Evolutionary conservation across 1,284 basidiomycete genomes (phyloP), one percentile per base, ranked within the genome.

Genomic region (Malassezia nana): DNA sequence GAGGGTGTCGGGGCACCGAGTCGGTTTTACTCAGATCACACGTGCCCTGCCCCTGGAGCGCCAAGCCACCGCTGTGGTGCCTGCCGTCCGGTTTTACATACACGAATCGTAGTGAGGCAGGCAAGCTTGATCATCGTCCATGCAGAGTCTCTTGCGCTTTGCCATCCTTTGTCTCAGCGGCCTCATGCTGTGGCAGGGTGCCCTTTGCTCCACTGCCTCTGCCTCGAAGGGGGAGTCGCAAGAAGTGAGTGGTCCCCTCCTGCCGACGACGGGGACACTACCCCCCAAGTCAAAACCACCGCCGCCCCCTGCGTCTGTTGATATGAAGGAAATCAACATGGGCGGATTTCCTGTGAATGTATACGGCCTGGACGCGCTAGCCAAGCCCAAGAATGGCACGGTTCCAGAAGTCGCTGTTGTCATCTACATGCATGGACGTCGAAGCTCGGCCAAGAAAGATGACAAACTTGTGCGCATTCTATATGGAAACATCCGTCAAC

Each of bases 361-460:
- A 1, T 72, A 67, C 43, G 69, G 69, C 1, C 45, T 71, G 6
- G 39, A 57, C n/a, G 63, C 67, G 35, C 52, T 72, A 24, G 63
- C 63, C 0, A 44, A 33, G 7, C 32, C 31, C 15, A 43, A 40
- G 45, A 46, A 52, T 24, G 32, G 30, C 24, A 46, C 62, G n/a
- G 60, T 58, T 7, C 67, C 68, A 1, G 55, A 63, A 4, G 39
- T 53, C 2, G 22, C 20, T n/a, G 41, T 57, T 5, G 31, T 49
- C 13, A 38, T 64, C 28, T 53, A 63, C 40, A 45, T 62, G 47
- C 60, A 64, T 38, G 35, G 35, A 12, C 35, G 35, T 9, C 1
- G 12, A 3, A 38, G 20, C 16, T 38, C 35, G 35, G 18, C 30
- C 53, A 35, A 86, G 89, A 57, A 79, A 83, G 9, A 78, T 85